phyloP scores from a whole-genome alignment of 129 eudicot genomes.

The Tagetes erecta region DNA sequence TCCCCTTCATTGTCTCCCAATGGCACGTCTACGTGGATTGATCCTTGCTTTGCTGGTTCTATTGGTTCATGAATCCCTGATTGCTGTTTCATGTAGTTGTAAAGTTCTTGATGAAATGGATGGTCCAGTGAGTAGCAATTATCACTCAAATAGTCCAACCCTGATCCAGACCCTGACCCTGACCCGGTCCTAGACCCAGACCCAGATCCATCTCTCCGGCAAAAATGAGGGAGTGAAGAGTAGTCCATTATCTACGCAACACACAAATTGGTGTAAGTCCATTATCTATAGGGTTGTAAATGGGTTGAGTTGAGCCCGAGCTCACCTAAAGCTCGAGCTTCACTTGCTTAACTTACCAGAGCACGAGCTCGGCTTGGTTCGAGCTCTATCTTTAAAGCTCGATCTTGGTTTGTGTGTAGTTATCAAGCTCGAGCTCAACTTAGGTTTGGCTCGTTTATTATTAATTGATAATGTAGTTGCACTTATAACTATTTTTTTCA shows the following conservation, averaged over 20 bases:
- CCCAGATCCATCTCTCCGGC: conserved; percentile 53
- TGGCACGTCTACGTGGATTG: conserved; percentile 59
- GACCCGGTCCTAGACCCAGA: background rate
- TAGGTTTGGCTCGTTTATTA: too few relatives aligned
- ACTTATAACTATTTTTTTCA: too few relatives aligned
- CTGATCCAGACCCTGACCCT: conserved; percentile 20
- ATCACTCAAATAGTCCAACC: conserved; percentile 32
- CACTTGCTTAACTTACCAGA: too few relatives aligned
- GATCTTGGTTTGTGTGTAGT: too few relatives aligned
- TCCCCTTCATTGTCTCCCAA: conserved; percentile 35
- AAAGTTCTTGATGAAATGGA: conserved; percentile 68
- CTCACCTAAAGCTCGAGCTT: too few relatives aligned
- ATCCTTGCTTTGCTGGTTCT: conserved; percentile 60
- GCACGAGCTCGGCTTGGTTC: too few relatives aligned
- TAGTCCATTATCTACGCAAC: conserved; percentile 62
- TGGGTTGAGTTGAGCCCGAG: too few relatives aligned
- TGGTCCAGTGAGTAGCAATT: conserved; percentile 60
- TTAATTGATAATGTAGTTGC: too few relatives aligned
- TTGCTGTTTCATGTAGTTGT: conserved; percentile 60
- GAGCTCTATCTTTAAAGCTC: too few relatives aligned
- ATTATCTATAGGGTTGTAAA: background rate
- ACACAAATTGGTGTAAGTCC: conserved; percentile 6
- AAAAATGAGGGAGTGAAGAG: conserved; percentile 68
- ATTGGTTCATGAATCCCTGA: conserved; percentile 28
- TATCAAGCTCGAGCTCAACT: too few relatives aligned